phyloP scores from a whole-genome alignment of 306 rosid species.

The Quercus mongolica region DNA sequence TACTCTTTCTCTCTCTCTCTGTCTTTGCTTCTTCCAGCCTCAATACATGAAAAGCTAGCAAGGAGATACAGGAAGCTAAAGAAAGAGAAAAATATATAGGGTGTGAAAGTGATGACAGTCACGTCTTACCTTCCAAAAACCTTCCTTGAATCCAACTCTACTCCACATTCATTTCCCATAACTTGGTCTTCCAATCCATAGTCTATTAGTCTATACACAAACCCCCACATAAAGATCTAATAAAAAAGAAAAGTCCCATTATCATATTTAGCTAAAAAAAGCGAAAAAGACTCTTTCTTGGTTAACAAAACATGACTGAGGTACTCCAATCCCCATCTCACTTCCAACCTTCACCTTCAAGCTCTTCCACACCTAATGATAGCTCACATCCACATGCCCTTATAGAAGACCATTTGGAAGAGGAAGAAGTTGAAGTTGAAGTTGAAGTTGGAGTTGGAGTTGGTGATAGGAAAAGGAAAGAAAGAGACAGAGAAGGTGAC shows the following conservation, averaged over 20 bases:
- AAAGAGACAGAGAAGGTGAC: conserved; percentile 70
- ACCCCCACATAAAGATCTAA: conserved; percentile 20
- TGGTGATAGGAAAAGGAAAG: conserved; percentile 43
- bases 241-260: not conserved
- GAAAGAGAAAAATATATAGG: not conserved
- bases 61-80: not conserved
- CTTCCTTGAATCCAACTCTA: conserved; percentile 82
- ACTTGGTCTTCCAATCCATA: conserved; percentile 19
- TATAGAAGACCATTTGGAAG: conserved; percentile 44
- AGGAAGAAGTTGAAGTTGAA: conserved; percentile 13
- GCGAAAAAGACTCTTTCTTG: conserved; percentile 24
- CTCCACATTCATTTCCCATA: conserved; percentile 42
- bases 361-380: conserved; percentile 63
- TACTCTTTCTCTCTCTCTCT: conserved; percentile 22
- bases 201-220: not conserved
- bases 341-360: conserved; percentile 77
- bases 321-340: conserved; percentile 75
- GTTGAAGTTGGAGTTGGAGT: conserved; percentile 20
- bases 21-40: conserved; percentile 29
- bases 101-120: conserved; percentile 40
- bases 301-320: conserved; percentile 57
- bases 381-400: conserved; percentile 53
- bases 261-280: not conserved
- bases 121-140: conserved; percentile 62
- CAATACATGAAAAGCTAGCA: conserved; percentile 23